Percentiles rank a stretch among this genome's conserved stretches.
These are phyloP conservation scores for Priceomyces medius DNA, from an alignment of 805 yeast species.

Conservation along the genomic window DNA sequence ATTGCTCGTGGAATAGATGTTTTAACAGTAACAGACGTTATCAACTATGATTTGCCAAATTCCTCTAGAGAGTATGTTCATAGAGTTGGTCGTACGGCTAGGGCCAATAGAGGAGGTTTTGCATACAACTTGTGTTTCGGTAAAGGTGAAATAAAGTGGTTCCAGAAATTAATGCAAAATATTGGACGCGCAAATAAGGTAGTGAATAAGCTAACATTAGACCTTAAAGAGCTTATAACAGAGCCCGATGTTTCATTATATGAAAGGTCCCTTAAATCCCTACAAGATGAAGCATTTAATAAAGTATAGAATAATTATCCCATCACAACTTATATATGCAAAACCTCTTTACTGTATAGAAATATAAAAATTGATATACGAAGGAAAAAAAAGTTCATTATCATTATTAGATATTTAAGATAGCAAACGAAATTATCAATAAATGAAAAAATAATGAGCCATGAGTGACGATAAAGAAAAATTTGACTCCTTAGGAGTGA, in stretches of 20 bases:
- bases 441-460: not conserved
- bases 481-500: slow-evolving; percentile 33
- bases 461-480: slow-evolving; percentile 9
- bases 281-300: slow-evolving; percentile 15
- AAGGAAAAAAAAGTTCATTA: not conserved
- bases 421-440: no score
- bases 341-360: no score
- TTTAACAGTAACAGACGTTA: slow-evolving; percentile 62
- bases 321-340: no score
- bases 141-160: slow-evolving; percentile 73
- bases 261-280: slow-evolving; percentile 23
- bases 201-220: slow-evolving; percentile 22
- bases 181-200: slow-evolving; percentile 39
- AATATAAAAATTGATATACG: no score
- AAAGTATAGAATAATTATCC: not conserved
- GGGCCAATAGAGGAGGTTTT: slow-evolving; percentile 79
- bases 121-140: slow-evolving; percentile 77
- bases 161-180: slow-evolving; percentile 46
- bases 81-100: slow-evolving; percentile 94
- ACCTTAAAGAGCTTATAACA: slow-evolving; percentile 18
- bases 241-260: slow-evolving; percentile 25
- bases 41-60: slow-evolving; percentile 88
- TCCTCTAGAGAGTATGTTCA: slow-evolving; percentile 92
- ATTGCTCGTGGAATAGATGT: slow-evolving; percentile 96
- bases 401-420: not conserved